Evolutionary conservation across 2,329 filamentous ascomycete genomes (phyloP).

Genomic region (Fusarium sp.): DNA sequence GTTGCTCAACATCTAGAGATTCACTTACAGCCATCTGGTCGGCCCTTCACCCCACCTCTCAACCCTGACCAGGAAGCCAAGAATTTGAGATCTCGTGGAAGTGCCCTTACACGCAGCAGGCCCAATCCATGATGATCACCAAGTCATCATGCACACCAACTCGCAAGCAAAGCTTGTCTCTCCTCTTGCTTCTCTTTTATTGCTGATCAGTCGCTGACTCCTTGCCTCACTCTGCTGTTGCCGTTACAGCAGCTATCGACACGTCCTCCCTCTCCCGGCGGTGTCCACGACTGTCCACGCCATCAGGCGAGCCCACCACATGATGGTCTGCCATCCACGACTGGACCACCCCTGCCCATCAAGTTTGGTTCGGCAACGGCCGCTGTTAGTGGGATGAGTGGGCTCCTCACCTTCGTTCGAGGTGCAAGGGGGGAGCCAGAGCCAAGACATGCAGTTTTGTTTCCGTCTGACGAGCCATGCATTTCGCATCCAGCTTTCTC

Average conservation of each 20-base stretch:
- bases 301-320: constrained; percentile 30
- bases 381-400: constrained; percentile 38
- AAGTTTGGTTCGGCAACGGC: constrained; percentile 38
- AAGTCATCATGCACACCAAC: constrained; percentile 9
- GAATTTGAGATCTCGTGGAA: constrained; percentile 1
- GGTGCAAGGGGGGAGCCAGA: constrained; percentile 5
- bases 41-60: constrained; percentile 1
- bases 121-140: constrained; percentile 14
- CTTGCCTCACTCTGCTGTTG: background rate
- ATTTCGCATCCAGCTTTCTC: constrained; percentile 19
- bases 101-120: background rate
- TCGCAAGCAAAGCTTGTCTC: background rate
- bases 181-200: background rate
- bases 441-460: constrained; percentile 16
- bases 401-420: constrained; percentile 18
- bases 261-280: constrained; percentile 17
- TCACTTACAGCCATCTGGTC: background rate
- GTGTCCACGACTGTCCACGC: constrained; percentile 20
- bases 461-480: constrained; percentile 26
- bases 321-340: constrained; percentile 30
- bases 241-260: constrained; percentile 12
- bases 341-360: constrained; percentile 22
- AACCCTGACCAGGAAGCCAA: constrained; percentile 1
- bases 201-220: constrained; percentile 1
- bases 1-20: background rate